Evolutionary conservation across 2,329 filamentous ascomycete genomes (phyloP), one percentile per base, ranked within the genome.

Genomic region (Xenosphaeropsis pyriputrescens): DNA sequence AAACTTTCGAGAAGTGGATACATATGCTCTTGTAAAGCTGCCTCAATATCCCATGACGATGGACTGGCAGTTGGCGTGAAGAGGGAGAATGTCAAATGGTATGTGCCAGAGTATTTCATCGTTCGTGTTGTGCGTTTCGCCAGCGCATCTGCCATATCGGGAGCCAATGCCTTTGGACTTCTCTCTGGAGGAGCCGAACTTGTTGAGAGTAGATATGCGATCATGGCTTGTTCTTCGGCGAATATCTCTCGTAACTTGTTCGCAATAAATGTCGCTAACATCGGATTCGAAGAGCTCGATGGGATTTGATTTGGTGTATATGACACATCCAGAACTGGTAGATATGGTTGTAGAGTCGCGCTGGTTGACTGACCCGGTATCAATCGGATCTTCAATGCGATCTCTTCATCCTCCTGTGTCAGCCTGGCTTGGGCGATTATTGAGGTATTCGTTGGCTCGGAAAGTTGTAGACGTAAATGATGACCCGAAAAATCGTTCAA

Each of bases 11-110:
- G 67, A 34, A 96, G 68, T 0, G 91, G 89, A 38, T 73, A 66
- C 57, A 98, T 76, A 57, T 93, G 89, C 46, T 83, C 71, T 17
- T 79, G 69, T 8, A 96, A 69, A 0, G 89, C 86, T 29, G 70
- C 61, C 46, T 95, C 82, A 36, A 96, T 85, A 37, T 93, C 85
- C 91, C 91, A 98, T 8, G 79, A 81, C 22, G 82, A 93, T 2
- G 91, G 91, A 0, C 66, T 57, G 1, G 80, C 71, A 1, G 77
- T 77, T 11, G 82, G 80, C 0, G 85, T 91, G 55, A 98, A 96
- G 3, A 98, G 68, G 0, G 91, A 98, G 53, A 98, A 94, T 0
- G 88, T 94, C 18, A 98, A 65, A 54, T 98, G 91, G 55, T 96
- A 98, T 0, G 85, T 93, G 12, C 88, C 78, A 4, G 91, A 81